These are phyloP conservation scores for Oryza meridionalis DNA, from an alignment of 176 grass and related monocot genomes.

Conservation along the genomic window DNA sequence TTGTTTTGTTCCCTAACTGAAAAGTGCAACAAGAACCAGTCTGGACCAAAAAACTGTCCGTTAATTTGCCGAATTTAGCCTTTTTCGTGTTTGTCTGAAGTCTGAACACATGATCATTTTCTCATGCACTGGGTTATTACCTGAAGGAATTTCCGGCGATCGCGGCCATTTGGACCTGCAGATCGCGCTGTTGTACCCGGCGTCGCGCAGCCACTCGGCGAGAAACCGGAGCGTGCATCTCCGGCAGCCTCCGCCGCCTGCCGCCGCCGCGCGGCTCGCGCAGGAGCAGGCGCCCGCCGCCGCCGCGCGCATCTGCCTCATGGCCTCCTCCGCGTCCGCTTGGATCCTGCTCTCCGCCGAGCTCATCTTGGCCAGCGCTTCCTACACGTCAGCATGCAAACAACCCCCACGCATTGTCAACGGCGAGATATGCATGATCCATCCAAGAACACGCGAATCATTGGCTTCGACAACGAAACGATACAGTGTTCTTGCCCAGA, in stretches of 20 bases:
- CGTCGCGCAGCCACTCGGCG: slow-evolving; percentile 45
- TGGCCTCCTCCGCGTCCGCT: slow-evolving; percentile 50
- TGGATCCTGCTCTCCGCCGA: slow-evolving; percentile 58
- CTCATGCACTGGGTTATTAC: slow-evolving; percentile 14
- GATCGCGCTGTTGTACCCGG: slow-evolving; percentile 65
- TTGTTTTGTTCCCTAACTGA: background rate
- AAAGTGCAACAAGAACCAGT: background rate
- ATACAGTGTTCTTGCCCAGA: too few species aligned
- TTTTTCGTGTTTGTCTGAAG: background rate
- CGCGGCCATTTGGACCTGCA: slow-evolving; percentile 64
- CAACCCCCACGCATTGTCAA: slow-evolving; percentile 23
- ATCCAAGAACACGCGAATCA: slow-evolving; percentile 5
- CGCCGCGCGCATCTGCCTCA: slow-evolving; percentile 44
- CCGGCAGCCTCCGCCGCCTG: slow-evolving; percentile 33
- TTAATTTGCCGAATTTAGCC: background rate
- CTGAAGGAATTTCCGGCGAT: slow-evolving; percentile 56
- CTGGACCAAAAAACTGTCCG: background rate
- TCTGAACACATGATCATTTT: background rate
- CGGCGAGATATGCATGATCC: background rate
- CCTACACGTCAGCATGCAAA: slow-evolving; percentile 40
- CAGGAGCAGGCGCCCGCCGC: slow-evolving; percentile 47
- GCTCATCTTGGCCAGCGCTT: slow-evolving; percentile 57
- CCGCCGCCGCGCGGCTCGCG: slow-evolving; percentile 13
- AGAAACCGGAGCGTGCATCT: slow-evolving; percentile 48
- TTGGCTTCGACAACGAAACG: too few species aligned